Base-by-base conservation (phyloP, 768 basidiomycete species). In the Nidularia pulvinata region DNA sequence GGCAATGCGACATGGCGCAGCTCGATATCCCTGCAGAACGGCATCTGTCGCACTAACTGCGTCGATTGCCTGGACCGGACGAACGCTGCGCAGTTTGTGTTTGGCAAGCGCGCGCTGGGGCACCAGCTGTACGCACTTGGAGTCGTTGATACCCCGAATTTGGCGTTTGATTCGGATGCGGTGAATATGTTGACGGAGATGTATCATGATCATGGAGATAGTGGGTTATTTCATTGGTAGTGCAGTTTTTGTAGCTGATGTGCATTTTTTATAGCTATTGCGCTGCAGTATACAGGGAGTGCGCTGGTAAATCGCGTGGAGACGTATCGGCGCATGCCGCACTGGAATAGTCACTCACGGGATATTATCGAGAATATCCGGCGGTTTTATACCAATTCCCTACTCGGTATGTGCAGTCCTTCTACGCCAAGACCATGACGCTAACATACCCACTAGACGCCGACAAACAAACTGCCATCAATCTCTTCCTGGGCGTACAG, bases 181-280 rank as follows among this genome's bases (percentile, higher is more conserved):
- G 91, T 95, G 39, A 94, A 95, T 66, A 95, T 98, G 84, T 65
- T 99, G 59, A 98, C 95, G 3, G 94, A 97, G 72, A 98, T 99
- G 95, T 98, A 95, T 68, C 94, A 96, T 65, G 94, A 97, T 67
- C 95, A 97, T 59, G 94, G 94, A 1, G 94, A 97, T 64, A 95
- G 93, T 94, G 64, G 63, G 90, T 33, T 4, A 16, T 37, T 58
- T 32, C 7, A 11, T 52, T 42, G 2, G 19, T 13, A 33, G 46
- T 9, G 19, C 32, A 2, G 13, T 11, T 46, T 32, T 11, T 14
- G 33, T 34, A 50, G 25, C 53, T 50, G 4, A 19, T 47, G 43
- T 51, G 30, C 52, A 60, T 54, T 55, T 43, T 45, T 51, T 48
- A 14, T 53, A 95, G 95, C 94, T 1, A 85, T 98, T 54, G 95